A percentile compares a stretch with the other conserved stretches of the same genome.
phyloP scores from a whole-genome alignment of 306 rosid species.

The Sphenostylis stenocarpa region DNA sequence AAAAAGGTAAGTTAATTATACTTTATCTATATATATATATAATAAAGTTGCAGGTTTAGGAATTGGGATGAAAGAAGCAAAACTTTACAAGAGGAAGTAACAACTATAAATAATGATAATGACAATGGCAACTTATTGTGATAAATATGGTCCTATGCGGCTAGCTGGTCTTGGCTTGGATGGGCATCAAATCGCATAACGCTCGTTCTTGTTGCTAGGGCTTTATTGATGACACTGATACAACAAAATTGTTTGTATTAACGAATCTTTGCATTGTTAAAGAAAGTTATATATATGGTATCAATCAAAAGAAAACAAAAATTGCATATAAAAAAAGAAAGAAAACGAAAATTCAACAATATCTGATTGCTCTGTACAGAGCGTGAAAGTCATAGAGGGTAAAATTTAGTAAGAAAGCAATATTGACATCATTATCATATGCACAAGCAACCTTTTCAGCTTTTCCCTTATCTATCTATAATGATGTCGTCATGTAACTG shows the following conservation, averaged over 20 bases:
- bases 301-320: conserved; percentile 17
- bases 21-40: not conserved
- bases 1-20: not conserved
- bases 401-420: not conserved
- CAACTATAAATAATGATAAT: not conserved
- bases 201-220: conserved; percentile 26
- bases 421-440: not conserved
- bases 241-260: conserved; percentile 28
- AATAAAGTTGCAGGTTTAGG: conserved; percentile 1
- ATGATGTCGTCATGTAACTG: conserved; percentile 35
- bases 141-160: conserved; percentile 18
- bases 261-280: conserved; percentile 30
- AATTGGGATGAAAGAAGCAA: conserved; percentile 16
- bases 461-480: conserved; percentile 30
- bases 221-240: conserved; percentile 39
- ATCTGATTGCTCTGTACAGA: not conserved
- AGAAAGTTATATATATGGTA: not conserved
- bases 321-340: conserved; percentile 5
- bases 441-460: not conserved
- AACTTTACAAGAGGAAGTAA: not conserved
- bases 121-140: conserved; percentile 17
- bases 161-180: conserved; percentile 20
- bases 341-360: conserved; percentile 22
- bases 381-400: not conserved
- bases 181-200: not conserved